A percentile compares a stretch with the other conserved stretches of the same genome.
Conservation (phyloP, 139 green algal species). For the Deuterostichococcus epilithicus region DNA sequence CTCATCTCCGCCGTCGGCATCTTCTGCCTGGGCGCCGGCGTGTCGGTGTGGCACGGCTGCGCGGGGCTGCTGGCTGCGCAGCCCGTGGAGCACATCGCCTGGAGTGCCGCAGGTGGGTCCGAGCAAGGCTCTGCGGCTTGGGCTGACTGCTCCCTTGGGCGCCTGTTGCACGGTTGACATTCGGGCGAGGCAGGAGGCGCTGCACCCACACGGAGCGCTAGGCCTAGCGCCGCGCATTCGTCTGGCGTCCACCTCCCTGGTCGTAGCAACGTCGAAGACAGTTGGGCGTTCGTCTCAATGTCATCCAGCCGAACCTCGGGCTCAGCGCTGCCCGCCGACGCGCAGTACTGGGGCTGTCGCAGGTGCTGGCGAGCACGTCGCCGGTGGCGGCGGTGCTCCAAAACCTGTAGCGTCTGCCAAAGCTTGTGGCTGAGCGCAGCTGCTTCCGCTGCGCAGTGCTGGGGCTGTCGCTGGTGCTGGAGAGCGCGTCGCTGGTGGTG, state of each 20-base stretch:
- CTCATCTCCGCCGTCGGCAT: constrained; percentile 89
- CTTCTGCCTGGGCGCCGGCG: constrained; percentile 87
- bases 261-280: too few species aligned
- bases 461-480: constrained; percentile 60
- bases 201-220: too few species aligned
- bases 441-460: constrained; percentile 57
- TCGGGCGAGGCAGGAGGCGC: too few species aligned
- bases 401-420: constrained; percentile 13
- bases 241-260: too few species aligned
- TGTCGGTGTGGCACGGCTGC: constrained; percentile 78
- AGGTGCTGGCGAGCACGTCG: neutral
- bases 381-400: too few species aligned
- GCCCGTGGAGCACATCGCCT: constrained; percentile 38
- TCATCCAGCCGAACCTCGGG: too few species aligned
- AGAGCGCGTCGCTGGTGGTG: constrained; percentile 78
- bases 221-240: too few species aligned
- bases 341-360: neutral
- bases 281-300: too few species aligned
- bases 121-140: neutral
- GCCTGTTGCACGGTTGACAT: too few species aligned
- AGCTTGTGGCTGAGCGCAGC: constrained; percentile 29
- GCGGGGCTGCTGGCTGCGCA: constrained; percentile 46
- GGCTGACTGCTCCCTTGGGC: too few species aligned
- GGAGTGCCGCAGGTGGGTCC: constrained; percentile 20
- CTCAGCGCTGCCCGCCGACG: too few species aligned